Evolutionary conservation across 2,329 filamentous ascomycete genomes (phyloP).

Genomic region (Phyllosticta paracitricarpa): DNA sequence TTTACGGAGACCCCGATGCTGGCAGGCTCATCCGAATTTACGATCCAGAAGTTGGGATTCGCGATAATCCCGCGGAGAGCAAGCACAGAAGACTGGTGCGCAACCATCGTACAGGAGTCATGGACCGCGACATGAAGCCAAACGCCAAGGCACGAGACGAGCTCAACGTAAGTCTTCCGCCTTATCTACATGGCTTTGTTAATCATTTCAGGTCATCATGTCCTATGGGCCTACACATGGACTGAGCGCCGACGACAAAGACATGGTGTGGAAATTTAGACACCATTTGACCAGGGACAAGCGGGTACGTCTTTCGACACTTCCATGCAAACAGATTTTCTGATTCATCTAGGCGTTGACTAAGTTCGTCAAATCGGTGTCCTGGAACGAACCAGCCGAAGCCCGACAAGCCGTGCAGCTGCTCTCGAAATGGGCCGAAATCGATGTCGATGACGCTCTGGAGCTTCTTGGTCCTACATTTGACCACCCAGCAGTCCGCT

Average conservation of each 20-base stretch:
- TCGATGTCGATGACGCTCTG: constrained; percentile 92
- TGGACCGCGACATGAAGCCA: constrained; percentile 91
- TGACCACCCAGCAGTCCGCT: constrained; percentile 76
- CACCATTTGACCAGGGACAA: constrained; percentile 93
- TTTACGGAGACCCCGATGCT: constrained; percentile 40
- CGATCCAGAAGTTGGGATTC: constrained; percentile 81
- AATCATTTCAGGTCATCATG: constrained; percentile 49
- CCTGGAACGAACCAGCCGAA: constrained; percentile 81
- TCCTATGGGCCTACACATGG: constrained; percentile 86
- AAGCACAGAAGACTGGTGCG: constrained; percentile 89
- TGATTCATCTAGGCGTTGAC: constrained; percentile 53
- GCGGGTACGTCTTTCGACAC: constrained; percentile 15
- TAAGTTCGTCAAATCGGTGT: constrained; percentile 96
- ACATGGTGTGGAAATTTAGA: constrained; percentile 93
- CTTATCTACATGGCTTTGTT: constrained; percentile 53
- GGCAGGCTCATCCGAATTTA: constrained; percentile 73
- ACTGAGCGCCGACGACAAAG: constrained; percentile 82
- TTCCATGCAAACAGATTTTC: neutral
- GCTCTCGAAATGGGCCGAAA: constrained; percentile 86
- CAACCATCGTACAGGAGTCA: constrained; percentile 83
- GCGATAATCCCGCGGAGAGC: constrained; percentile 86
- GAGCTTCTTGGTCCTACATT: constrained; percentile 90
- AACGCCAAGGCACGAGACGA: constrained; percentile 92
- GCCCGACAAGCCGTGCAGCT: constrained; percentile 83
- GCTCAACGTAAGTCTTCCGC: constrained; percentile 48